Evolutionary conservation across 768 basidiomycete species (phyloP), one percentile per base, ranked within the genome.

Genomic region (Galerina marginata): DNA sequence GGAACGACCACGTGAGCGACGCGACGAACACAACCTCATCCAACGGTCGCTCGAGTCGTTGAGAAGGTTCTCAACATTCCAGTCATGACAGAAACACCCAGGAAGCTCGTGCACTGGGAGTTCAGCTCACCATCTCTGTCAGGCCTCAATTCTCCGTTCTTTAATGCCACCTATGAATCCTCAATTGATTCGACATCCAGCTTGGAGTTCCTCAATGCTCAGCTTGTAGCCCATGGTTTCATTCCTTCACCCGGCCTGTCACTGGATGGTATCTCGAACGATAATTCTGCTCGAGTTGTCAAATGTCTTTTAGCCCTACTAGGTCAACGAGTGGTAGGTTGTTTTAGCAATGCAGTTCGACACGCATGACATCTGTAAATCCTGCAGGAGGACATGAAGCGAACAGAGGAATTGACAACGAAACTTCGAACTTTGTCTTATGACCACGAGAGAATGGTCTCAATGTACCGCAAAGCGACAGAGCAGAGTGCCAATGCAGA

Each of bases 151-250:
- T 85, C 84, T 16, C 76, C 82, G 7, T 75, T 75, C 45, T 77
- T 79, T 55, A 75, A 80, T 23, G 72, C 78, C 20, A 82, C 84
- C 5, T 73, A 81, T 4, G 81, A 81, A 1, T 82, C 81, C 0
- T 83, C 81, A 0, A 75, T 80, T 46, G 72, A 79, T 29, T 84
- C 83, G 23, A 77, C 85, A 6, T 89, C 89, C 3, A 89, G 83
- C 59, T 71, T 92, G 25, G 88, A 92, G 58, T 93, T 91, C 69
- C 81, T 94, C 69, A 95, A 93, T 69, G 78, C 88, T 16, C 93
- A 95, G 65, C 83, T 95, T 6, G 74, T 92, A 49, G 88, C 93
- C 2, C 93, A 95, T 75, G 93, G 93, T 7, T 95, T 91, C 65
- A 74, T 83, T 1, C 68, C 83, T 9, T 68, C 81, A 1, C 86